phyloP scores from a whole-genome alignment of 148 eudicot genomes.

The Polygonum maritimum region DNA sequence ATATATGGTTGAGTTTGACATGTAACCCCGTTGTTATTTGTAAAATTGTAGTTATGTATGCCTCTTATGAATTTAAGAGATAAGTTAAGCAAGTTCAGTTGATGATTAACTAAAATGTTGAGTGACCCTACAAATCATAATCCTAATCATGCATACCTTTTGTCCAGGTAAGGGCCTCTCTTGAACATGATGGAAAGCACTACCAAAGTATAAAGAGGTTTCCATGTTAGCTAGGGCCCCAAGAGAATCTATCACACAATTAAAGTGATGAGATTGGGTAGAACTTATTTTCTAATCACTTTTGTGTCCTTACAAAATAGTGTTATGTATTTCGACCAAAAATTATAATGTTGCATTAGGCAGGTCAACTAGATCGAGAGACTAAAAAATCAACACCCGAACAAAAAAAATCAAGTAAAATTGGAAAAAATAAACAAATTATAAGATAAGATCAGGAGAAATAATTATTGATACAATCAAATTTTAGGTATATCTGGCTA shows the following conservation, averaged over 20 bases:
- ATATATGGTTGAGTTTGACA: background rate
- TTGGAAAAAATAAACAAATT: too few species aligned
- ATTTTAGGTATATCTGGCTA: too few species aligned
- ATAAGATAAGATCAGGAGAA: too few species aligned
- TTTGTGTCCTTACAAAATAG: background rate
- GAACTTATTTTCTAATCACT: background rate
- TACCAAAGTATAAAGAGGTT: background rate
- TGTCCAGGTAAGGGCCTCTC: background rate
- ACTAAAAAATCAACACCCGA: too few species aligned
- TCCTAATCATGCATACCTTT: background rate
- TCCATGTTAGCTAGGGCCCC: slow-evolving; percentile 2
- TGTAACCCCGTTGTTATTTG: background rate
- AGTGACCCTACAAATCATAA: background rate
- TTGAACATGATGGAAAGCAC: background rate
- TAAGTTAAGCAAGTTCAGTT: background rate
- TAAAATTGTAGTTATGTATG: background rate
- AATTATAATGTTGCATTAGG: too few species aligned
- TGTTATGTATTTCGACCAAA: too few species aligned
- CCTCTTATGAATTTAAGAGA: too few species aligned
- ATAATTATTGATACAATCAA: too few species aligned
- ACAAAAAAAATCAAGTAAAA: too few species aligned
- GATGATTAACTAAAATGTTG: background rate
- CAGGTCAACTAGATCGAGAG: too few species aligned
- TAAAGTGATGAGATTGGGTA: background rate
- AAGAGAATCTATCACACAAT: background rate